Evolutionary conservation across 31 red algal genomes (phyloP).

Genomic region (Porphyra umbilicalis): DNA sequence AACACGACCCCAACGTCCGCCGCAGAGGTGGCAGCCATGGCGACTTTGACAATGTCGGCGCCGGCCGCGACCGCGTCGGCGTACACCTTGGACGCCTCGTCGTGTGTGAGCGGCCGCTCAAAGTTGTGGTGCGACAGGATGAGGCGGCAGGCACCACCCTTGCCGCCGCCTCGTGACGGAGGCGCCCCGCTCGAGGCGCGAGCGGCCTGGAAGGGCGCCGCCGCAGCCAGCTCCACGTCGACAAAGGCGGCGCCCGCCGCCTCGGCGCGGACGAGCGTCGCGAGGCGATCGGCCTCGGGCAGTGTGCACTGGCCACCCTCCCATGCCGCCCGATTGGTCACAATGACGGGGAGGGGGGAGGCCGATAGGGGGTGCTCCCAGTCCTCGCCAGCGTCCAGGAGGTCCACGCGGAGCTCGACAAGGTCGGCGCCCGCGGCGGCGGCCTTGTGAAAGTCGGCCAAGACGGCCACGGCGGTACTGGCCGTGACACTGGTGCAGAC

Average conservation of each 20-base stretch:
- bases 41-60: conserved; percentile 85
- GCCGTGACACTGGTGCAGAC: conserved; percentile 71
- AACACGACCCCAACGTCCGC: conserved; percentile 56
- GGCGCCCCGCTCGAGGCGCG: too few relatives aligned
- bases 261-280: conserved; percentile 42
- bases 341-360: conserved; percentile 50
- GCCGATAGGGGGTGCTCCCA: conserved; percentile 52
- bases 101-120: conserved; percentile 30
- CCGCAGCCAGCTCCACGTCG: conserved; percentile 86
- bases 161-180: too few relatives aligned
- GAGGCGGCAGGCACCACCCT: conserved; percentile 12
- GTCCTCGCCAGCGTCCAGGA: conserved; percentile 19
- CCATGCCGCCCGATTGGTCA: conserved; percentile 85
- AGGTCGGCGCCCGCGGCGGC: conserved; percentile 55
- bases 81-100: conserved; percentile 53
- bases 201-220: conserved; percentile 28
- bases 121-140: conserved; percentile 94
- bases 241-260: conserved; percentile 47
- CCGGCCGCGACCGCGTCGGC: conserved; percentile 27
- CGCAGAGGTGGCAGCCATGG: conserved; percentile 52
- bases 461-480: conserved; percentile 22
- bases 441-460: conserved; percentile 31
- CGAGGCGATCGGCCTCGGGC: conserved; percentile 55
- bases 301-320: conserved; percentile 62
- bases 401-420: conserved; percentile 78